Evolutionary conservation across 805 yeast species (phyloP).

Genomic region (Pichia nakasei): DNA sequence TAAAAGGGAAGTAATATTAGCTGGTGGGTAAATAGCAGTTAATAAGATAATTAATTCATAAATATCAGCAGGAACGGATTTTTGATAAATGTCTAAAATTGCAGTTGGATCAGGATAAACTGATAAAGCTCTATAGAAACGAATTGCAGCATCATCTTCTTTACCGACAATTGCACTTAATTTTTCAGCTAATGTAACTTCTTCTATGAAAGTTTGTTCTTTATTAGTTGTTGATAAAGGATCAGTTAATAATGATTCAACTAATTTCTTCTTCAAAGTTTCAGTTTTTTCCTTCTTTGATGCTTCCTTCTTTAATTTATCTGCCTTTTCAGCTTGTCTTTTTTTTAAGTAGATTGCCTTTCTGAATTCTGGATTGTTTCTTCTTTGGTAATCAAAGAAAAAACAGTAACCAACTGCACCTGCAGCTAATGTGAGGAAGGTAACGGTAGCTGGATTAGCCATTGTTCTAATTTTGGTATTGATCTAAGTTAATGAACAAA

Average conservation of each 20-base stretch:
- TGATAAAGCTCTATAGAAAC: conserved; percentile 87
- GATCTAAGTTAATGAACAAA: no score
- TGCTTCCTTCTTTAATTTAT: conserved; percentile 45
- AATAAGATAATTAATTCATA: conserved; percentile 78
- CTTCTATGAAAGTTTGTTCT: conserved; percentile 73
- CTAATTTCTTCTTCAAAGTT: conserved; percentile 51
- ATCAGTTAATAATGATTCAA: conserved; percentile 53
- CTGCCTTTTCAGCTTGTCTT: conserved; percentile 49
- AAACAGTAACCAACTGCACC: conserved; percentile 66
- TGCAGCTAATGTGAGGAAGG: conserved; percentile 29
- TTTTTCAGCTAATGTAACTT: conserved; percentile 81
- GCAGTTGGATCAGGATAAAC: conserved; percentile 95
- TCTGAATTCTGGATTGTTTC: conserved; percentile 77
- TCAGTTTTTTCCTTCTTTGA: conserved; percentile 53
- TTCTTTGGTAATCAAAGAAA: conserved; percentile 89
- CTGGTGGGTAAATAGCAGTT: conserved; percentile 88
- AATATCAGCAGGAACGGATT: conserved; percentile 72
- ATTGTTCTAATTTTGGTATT: neutral
- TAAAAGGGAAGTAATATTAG: conserved; percentile 60
- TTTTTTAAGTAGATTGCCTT: conserved; percentile 56
- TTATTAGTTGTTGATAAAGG: conserved; percentile 62
- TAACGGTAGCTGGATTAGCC: conserved; percentile 10
- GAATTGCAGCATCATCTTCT: conserved; percentile 76
- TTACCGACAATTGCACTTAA: conserved; percentile 55
- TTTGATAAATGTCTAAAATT: conserved; percentile 81